Base-by-base conservation (phyloP, 2,329 filamentous ascomycete species). In the Microdochium trichocladiopsis region DNA sequence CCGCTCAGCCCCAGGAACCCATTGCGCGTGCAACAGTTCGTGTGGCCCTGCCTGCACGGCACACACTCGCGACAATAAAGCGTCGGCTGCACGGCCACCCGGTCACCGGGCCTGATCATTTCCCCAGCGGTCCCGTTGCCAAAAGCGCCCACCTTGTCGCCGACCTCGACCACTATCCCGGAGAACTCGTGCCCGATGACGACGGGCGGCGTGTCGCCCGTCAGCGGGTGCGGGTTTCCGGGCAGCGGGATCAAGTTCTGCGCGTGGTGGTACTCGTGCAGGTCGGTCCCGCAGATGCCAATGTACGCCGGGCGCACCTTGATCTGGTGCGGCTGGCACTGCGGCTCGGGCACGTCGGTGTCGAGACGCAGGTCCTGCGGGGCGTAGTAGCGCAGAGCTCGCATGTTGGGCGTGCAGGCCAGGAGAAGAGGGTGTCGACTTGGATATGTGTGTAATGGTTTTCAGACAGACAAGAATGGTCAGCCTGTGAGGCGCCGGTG, bases 151-250 rank as follows among this genome's bases (percentile, higher is more conserved):
- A 82, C 75, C 1, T 67, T 72, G 0, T 69, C 60, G 0, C 83
- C 83, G n/a, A 86, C 67, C 57, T 84, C 79, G 11, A 75, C 71
- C 28, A 87, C 70, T 2, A 75, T 73, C 11, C 83, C 84, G 3
- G 75, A 79, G 64, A 87, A 83, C 61, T 87, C 84, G 60, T 87
- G 84, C 24, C 84, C 84, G 10, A 87, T 69, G 0, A 75, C 82
- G 10, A 86, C 72, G 3, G 83, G 84, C 33, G 81, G 72, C 1
- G 69, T 71, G 52, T 80, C 79, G 28, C 74, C 69, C 0, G 82
- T 86, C 22, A 86, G 64, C 2, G 75, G 75, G 58, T 87, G 83
- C 1, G 82, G 79, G 23, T 54, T 56, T 24, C 57, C 58, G 12
- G 50, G 49, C 18, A 53, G 53, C 24, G 64, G 65, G 49, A 65